A percentile compares a stretch with the other conserved stretches of the same genome.
Conservation (phyloP, 2,329 filamentous ascomycete genomes). For the Phaeosphaeriaceae sp. region DNA sequence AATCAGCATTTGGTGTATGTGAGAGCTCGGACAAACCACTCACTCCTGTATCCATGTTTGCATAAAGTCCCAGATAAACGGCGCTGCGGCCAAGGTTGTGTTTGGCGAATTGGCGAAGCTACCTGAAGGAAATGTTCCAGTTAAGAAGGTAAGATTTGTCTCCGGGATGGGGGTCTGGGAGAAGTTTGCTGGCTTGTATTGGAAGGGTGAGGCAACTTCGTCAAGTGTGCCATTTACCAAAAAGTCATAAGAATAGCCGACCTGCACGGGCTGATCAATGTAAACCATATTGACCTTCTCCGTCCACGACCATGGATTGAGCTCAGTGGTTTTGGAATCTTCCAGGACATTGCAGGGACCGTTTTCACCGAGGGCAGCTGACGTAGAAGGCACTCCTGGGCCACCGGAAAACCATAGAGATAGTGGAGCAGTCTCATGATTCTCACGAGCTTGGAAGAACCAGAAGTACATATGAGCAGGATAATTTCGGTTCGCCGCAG, state of each 20-base stretch:
- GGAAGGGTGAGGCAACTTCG: constrained; percentile 1
- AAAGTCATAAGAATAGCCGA: constrained; percentile 59
- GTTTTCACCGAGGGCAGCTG: constrained; percentile 52
- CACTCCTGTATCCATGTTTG: constrained; percentile 19
- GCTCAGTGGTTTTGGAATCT: constrained; percentile 54
- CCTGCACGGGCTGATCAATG: constrained; percentile 66
- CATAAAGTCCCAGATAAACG: constrained; percentile 17
- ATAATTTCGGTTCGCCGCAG: constrained; percentile 50
- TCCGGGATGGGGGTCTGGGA: constrained; percentile 31
- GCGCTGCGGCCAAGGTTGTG: constrained; percentile 14
- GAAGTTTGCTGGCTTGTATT: constrained; percentile 6
- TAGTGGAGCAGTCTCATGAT: constrained; percentile 60
- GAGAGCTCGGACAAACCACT: not conserved
- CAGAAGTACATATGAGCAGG: constrained; percentile 66
- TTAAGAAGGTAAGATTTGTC: constrained; percentile 59
- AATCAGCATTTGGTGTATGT: constrained; percentile 2
- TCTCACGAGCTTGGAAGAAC: constrained; percentile 66
- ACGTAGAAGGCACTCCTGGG: constrained; percentile 50
- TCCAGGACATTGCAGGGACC: constrained; percentile 60
- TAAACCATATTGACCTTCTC: constrained; percentile 60
- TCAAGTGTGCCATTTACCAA: constrained; percentile 20
- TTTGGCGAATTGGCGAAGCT: constrained; percentile 24
- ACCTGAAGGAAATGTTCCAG: constrained; percentile 58
- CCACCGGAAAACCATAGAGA: constrained; percentile 66
- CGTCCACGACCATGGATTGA: constrained; percentile 67